phyloP scores from a whole-genome alignment of 768 basidiomycete species.

The Boletus pseudopeckii region DNA sequence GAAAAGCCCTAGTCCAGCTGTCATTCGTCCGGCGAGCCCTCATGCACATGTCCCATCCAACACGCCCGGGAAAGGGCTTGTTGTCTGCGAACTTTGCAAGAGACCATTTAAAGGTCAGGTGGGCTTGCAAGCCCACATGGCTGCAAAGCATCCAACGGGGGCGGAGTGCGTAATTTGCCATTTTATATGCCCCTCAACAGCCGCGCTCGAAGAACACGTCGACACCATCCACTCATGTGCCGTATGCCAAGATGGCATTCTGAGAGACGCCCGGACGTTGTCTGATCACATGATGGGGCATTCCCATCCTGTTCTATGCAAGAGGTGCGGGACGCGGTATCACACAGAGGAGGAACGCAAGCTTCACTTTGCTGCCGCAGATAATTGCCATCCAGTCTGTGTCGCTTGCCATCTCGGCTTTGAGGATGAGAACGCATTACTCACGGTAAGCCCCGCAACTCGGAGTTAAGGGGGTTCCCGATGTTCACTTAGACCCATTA shows the following conservation, averaged over 20 bases:
- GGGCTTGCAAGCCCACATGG: slow-evolving; percentile 25
- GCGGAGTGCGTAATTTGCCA: slow-evolving; percentile 27
- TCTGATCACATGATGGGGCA: slow-evolving; percentile 30
- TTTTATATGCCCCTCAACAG: slow-evolving; percentile 18
- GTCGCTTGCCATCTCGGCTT: slow-evolving; percentile 32
- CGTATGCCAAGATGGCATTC: slow-evolving; percentile 29
- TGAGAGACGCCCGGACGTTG: slow-evolving; percentile 24
- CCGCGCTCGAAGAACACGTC: slow-evolving; percentile 26
- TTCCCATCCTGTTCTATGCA: slow-evolving; percentile 26
- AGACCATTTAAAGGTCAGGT: slow-evolving; percentile 18
- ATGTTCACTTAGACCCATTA: slow-evolving; percentile 13
- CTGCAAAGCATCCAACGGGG: slow-evolving; percentile 22
- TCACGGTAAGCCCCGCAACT: slow-evolving; percentile 25
- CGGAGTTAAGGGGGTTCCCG: neutral
- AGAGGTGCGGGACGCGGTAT: slow-evolving; percentile 31
- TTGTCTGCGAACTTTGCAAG: slow-evolving; percentile 22
- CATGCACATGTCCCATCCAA: slow-evolving; percentile 6
- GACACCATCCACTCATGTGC: slow-evolving; percentile 25
- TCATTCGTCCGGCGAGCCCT: slow-evolving; percentile 15
- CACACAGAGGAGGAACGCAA: slow-evolving; percentile 35
- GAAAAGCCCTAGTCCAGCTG: slow-evolving; percentile 15
- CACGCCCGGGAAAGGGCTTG: slow-evolving; percentile 1
- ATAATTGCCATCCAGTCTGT: slow-evolving; percentile 38
- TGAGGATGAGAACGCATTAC: slow-evolving; percentile 31
- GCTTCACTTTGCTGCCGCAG: slow-evolving; percentile 37